These are phyloP conservation scores for Aspergillus cristatus DNA, from an alignment of 495 filamentous ascomycete species.

Conservation along the genomic window DNA sequence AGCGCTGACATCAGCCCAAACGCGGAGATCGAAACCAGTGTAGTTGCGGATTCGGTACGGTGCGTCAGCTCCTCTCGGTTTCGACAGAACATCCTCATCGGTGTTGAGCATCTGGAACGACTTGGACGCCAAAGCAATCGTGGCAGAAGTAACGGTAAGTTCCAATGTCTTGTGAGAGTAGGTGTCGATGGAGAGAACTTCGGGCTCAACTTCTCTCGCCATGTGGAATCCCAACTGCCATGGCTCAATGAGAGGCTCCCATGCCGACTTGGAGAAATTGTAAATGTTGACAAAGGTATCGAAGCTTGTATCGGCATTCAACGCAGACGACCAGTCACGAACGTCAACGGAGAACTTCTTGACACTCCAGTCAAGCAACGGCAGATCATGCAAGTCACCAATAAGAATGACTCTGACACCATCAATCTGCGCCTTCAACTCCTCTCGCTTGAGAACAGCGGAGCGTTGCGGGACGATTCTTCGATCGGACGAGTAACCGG, in stretches of 20 bases:
- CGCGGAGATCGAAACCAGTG: slow-evolving; percentile 80
- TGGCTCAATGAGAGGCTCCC: slow-evolving; percentile 94
- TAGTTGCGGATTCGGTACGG: slow-evolving; percentile 92
- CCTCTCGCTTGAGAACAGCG: slow-evolving; percentile 64
- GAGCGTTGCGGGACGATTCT: slow-evolving; percentile 35
- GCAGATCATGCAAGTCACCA: slow-evolving; percentile 89
- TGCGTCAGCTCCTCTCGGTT: slow-evolving; percentile 83
- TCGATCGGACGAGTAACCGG: slow-evolving; percentile 11
- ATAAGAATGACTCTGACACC: slow-evolving; percentile 92
- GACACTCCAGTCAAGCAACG: slow-evolving; percentile 87
- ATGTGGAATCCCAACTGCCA: slow-evolving; percentile 92
- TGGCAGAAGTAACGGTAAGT: slow-evolving; percentile 84
- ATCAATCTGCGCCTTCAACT: slow-evolving; percentile 72
- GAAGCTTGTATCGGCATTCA: slow-evolving; percentile 80
- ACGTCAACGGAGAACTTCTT: slow-evolving; percentile 79
- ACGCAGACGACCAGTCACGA: slow-evolving; percentile 79
- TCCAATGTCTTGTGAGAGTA: slow-evolving; percentile 85
- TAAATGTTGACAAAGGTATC: slow-evolving; percentile 94
- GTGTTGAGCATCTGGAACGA: slow-evolving; percentile 82
- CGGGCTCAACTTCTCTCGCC: slow-evolving; percentile 65
- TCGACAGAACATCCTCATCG: slow-evolving; percentile 88
- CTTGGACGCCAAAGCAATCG: slow-evolving; percentile 86
- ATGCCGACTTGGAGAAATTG: slow-evolving; percentile 97
- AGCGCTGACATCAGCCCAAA: slow-evolving; percentile 66
- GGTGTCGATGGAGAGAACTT: slow-evolving; percentile 71